These are phyloP conservation scores for Paramecium tetraurelia DNA, from an alignment of 73 alveolate genomes.

Conservation along the genomic window DNA sequence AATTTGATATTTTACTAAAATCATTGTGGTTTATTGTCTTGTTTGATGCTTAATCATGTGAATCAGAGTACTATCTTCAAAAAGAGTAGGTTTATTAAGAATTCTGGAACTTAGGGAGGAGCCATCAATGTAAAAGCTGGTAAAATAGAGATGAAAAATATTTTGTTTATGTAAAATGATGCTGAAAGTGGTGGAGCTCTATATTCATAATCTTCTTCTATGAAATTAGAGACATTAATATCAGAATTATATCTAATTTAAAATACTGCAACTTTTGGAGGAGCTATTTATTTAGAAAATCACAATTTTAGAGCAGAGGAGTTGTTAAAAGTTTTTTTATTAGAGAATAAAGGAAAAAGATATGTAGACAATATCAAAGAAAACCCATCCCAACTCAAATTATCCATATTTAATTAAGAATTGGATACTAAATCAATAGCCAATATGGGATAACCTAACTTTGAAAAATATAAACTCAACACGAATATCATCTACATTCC, in stretches of 20 bases:
- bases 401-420: neutral
- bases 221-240: neutral
- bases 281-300: neutral
- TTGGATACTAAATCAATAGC: neutral
- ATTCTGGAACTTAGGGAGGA: neutral
- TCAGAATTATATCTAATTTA: neutral
- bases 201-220: neutral
- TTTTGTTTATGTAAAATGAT: neutral
- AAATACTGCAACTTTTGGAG: neutral
- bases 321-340: neutral
- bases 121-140: neutral
- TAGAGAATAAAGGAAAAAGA: neutral
- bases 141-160: neutral
- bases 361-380: neutral
- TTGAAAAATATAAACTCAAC: neutral
- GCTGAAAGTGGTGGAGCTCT: neutral
- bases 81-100: neutral
- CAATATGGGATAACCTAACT: neutral
- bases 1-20: neutral
- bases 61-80: neutral
- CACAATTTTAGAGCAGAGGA: neutral
- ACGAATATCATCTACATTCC: neutral
- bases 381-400: neutral
- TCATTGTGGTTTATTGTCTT: neutral
- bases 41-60: neutral